Base-by-base conservation (phyloP, 345 rosid species). In the Populus pruinosa region DNA sequence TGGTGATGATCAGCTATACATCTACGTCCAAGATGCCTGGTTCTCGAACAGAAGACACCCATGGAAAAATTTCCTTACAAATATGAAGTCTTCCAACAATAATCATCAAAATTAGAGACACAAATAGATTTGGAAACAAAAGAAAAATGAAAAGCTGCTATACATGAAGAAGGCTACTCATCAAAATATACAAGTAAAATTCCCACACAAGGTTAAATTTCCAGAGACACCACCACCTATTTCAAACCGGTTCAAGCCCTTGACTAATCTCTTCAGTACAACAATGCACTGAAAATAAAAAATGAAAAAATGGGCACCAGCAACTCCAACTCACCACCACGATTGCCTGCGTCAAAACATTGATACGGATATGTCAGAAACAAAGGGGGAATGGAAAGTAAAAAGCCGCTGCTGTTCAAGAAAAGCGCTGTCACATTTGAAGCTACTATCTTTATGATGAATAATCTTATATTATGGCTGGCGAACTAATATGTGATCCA, bases 291-390 rank as follows among this genome's bases (percentile, higher is more conserved):
- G 74, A 87, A 86, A 77, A 85, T 74, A 80, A 89, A 89, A 81
- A 93, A 82, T 90, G 88, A 93, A 91, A 89, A 81, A 85, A 91
- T 85, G 80, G 89, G 81, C 62, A 85, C 82, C 80, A 79, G 69
- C n/a, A 70, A 50, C 84, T 87, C 90, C 82, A 87, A 49, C 63
- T 76, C 84, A 69, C 81, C 77, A 70, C 80, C 78, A 11, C 82
- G 83, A 76, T 80, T 82, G 70, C 99, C 99, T 95, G 96, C 92
- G 85, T 64, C 50, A 41, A 33, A 53, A 33, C 47, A 73, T 53
- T n/a, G 11, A 70, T 41, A 64, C 0, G 21, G 29, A 23, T 0
- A 38, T 8, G 13, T 79, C 20, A 77, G 71, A 10, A 11, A 49
- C 2, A 17, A 25, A 63, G 61, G 61, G 61, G n/a, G 12, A 36